Conservation (phyloP, 139 green algal species). For the Zygnema circumcarinatum region DNA sequence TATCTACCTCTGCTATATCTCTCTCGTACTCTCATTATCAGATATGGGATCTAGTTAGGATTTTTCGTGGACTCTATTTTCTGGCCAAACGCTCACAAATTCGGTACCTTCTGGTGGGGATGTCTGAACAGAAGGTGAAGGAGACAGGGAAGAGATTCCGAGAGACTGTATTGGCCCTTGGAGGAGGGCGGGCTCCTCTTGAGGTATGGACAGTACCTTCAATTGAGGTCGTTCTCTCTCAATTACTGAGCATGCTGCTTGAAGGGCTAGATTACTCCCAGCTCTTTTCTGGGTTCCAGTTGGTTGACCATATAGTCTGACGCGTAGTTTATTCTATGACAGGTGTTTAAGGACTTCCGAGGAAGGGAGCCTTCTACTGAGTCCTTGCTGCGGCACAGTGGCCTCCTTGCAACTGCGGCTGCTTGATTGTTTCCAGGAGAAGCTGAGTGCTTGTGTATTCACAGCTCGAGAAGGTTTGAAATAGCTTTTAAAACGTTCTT, state of each 20-base stretch:
- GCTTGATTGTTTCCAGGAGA: too few species aligned
- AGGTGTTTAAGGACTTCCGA: constrained; percentile 79
- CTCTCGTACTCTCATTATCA: too few species aligned
- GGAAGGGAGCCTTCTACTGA: constrained; percentile 85
- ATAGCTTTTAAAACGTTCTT: too few species aligned
- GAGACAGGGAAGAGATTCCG: constrained; percentile 77
- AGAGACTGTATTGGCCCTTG: constrained; percentile 90
- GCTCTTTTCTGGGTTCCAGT: constrained; percentile 1
- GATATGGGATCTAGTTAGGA: too few species aligned
- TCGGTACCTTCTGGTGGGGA: too few species aligned
- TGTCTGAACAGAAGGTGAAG: constrained; percentile 45
- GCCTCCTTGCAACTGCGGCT: constrained; percentile 66
- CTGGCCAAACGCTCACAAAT: too few species aligned
- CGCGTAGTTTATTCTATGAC: not conserved
- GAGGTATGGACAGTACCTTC: constrained; percentile 54
- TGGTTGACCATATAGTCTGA: not conserved
- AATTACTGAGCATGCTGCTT: not conserved
- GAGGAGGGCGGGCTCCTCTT: constrained; percentile 78
- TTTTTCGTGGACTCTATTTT: too few species aligned
- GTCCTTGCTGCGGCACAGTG: constrained; percentile 84
- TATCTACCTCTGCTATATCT: too few species aligned
- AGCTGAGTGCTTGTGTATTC: too few species aligned
- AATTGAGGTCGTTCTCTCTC: constrained; percentile 73
- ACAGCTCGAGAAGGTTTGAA: too few species aligned
- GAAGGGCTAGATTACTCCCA: not conserved